Evolutionary conservation across 768 basidiomycete genomes (phyloP), one percentile per base, ranked within the genome.

Genomic region (Termitomyces sp.): DNA sequence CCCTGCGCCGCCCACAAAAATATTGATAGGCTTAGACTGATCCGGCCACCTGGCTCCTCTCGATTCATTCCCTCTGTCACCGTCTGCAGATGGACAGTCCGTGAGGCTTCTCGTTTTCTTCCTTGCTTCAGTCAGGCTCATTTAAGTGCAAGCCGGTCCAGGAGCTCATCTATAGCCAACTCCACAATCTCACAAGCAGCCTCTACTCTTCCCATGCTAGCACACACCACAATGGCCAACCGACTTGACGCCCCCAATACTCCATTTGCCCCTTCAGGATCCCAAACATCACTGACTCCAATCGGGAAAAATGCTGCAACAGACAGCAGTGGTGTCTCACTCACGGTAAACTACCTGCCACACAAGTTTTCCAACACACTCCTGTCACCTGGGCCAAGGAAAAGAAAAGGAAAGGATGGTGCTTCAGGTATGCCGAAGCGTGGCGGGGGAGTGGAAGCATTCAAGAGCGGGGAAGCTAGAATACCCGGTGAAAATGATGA

Each of bases 381-480:
- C 69, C 62, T 80, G 71, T 66, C 74, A 68, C 55, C 82, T 68
- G 72, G 78, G 57, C 71, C 72, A 46, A 67, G 72, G 60, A 69
- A 68, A 66, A 69, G 79, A 65, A 68, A 76, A 67, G 69, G 65
- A 14, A 70, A 69, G 43, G 66, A 64, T 30, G 68, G 62, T 20
- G 71, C 68, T 47, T 58, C 67, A 18, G 59, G 68, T 54, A 62
- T 82, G n/a, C 82, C 80, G 9, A 86, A 86, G 68, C 79, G 76
- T 45, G 88, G 89, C 39, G 89, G 89, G 16, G 88, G 89, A 0
- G 75, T 86, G 26, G 87, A 88, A 67, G 89, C 88, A 1, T 86
- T 85, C 63, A 75, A 73, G 33, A 74, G 72, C 49, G 77, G 80
- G 22, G 83, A 83, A 59, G 64, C 75, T 1, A 71, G 86, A 42